Evolutionary conservation across 345 rosid genomes (phyloP).

Genomic region (Chamaenerion angustifolium): DNA sequence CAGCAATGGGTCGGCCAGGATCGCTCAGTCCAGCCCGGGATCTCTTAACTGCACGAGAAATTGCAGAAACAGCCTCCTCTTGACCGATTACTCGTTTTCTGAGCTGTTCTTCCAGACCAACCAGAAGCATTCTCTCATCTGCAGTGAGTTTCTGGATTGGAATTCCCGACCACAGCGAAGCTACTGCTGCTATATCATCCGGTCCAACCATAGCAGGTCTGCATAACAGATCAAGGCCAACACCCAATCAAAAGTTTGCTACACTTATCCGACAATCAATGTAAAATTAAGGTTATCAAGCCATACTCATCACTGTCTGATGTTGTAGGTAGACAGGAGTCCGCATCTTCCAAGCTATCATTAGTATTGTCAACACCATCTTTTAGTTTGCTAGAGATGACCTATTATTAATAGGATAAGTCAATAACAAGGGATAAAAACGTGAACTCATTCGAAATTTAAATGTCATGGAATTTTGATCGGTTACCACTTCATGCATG

Average conservation of each 20-base stretch:
- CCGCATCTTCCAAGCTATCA: constrained; percentile 29
- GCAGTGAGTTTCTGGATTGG: constrained; percentile 96
- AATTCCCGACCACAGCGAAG: constrained; percentile 93
- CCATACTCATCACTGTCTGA: constrained; percentile 51
- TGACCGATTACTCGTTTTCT: constrained; percentile 78
- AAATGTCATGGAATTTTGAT: constrained; percentile 1
- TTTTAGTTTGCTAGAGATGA: constrained; percentile 40
- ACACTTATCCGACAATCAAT: background rate
- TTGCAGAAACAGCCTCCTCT: constrained; percentile 84
- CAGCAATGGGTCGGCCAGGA: constrained; percentile 85
- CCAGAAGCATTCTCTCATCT: constrained; percentile 66
- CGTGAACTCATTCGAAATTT: background rate
- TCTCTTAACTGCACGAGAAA: constrained; percentile 94
- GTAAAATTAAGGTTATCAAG: background rate
- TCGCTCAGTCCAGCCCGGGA: constrained; percentile 83
- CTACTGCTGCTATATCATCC: constrained; percentile 89
- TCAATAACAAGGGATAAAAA: constrained; percentile 6
- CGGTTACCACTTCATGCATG: constrained; percentile 98
- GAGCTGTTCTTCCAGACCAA: constrained; percentile 73
- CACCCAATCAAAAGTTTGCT: background rate
- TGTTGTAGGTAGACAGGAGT: constrained; percentile 38
- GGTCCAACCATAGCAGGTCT: constrained; percentile 70
- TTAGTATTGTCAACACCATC: constrained; percentile 27
- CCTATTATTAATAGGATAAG: constrained; percentile 30
- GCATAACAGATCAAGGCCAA: constrained; percentile 18